A percentile compares a stretch with the other conserved stretches of the same genome.
Evolutionary conservation across 1,284 basidiomycete genomes (phyloP).

Genomic region (Termitomyces sp.): DNA sequence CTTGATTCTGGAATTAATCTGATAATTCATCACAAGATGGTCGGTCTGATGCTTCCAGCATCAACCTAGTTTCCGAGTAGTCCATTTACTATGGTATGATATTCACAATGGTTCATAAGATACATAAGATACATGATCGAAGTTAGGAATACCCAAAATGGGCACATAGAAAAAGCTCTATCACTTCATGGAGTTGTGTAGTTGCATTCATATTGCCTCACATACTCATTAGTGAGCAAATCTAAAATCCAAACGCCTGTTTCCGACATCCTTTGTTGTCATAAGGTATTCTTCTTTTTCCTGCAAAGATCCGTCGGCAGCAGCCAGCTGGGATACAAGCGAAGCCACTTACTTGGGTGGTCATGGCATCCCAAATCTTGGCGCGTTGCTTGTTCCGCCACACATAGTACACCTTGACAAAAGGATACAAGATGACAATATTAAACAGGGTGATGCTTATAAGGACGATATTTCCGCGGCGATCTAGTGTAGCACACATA

Average conservation of each 20-base stretch:
- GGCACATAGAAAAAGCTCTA: background rate
- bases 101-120: background rate
- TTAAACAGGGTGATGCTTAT: slow-evolving; percentile 44
- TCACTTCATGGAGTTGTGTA: background rate
- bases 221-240: slow-evolving; percentile 33
- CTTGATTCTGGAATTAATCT: background rate
- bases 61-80: background rate
- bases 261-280: slow-evolving; percentile 38
- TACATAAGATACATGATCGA: background rate
- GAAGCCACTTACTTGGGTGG: slow-evolving; percentile 31
- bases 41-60: background rate
- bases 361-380: slow-evolving; percentile 49
- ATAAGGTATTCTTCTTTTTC: slow-evolving; percentile 36
- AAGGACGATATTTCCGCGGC: slow-evolving; percentile 42
- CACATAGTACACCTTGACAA: slow-evolving; percentile 45
- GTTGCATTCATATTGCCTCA: background rate
- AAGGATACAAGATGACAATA: slow-evolving; percentile 44
- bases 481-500: slow-evolving; percentile 28
- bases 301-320: slow-evolving; percentile 19
- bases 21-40: background rate
- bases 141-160: background rate
- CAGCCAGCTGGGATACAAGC: background rate
- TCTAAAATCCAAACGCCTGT: slow-evolving; percentile 37
- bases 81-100: background rate
- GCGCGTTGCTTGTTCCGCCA: slow-evolving; percentile 46